Evolutionary conservation across 495 filamentous ascomycete genomes (phyloP), one percentile per base, ranked within the genome.

Genomic region (Hyaloscypha hepaticicola): DNA sequence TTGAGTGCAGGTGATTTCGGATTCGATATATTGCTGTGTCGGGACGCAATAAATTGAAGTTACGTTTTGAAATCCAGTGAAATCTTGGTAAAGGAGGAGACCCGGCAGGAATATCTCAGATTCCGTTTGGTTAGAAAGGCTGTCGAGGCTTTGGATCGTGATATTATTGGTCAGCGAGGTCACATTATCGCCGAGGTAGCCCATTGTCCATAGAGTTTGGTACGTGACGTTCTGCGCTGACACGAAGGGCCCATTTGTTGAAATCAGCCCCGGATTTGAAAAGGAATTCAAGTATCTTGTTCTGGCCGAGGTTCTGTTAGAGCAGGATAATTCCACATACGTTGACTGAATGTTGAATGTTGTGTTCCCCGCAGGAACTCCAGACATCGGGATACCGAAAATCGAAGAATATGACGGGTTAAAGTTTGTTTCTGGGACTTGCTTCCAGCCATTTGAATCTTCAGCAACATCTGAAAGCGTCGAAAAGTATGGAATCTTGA

Each of bases 401-500:
- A 66, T 49, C 1, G 68, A 70, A 1, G 68, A 66, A 38, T 64
- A 70, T n/a, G 25, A 52, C 8, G 61, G 28, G 9, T 29, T 48
- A 45, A 33, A 56, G 16, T 41, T 55, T 6, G 8, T 50, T 34
- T 52, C 1, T 29, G 64, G 57, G 21, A 65, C 25, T 24, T 61
- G 26, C n/a, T 41, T 34, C 60, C 61, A 70, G 25, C 68, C 68
- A 26, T 63, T 51, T 12, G 22, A n/a, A 50, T 66, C 64, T 33
- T 45, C 27, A 7, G 59, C 21, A 2, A 64, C 7, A 41, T 64
- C 58, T 0, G 33, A 28, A 1, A 69, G 25, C n/a, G 25, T 48
- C 1, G 67, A 69, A 26, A 66, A 61, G 14, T 50, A 27, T n/a
- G 67, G 67, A 33, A 69, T 69, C 34, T 66, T 69, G 33, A 69